Conservation (phyloP, 1,284 basidiomycete species). For the Mycosarcoma maydis region DNA sequence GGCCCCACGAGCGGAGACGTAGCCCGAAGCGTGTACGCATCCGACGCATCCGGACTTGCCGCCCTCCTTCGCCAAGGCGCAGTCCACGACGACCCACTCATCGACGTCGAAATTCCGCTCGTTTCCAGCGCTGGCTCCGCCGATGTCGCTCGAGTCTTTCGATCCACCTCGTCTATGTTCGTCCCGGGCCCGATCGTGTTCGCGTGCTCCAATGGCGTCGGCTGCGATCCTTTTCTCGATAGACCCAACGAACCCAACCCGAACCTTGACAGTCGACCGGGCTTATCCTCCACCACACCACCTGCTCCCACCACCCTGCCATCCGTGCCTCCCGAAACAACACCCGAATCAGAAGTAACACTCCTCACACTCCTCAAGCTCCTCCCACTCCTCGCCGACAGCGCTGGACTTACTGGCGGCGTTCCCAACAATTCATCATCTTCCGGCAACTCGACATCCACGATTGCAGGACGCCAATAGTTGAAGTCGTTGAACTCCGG, state of each 20-base stretch:
- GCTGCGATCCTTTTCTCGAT: slow-evolving; percentile 13
- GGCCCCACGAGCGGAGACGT: slow-evolving; percentile 53
- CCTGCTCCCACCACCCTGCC: slow-evolving; percentile 3
- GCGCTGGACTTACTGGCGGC: slow-evolving; percentile 79
- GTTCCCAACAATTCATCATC: slow-evolving; percentile 77
- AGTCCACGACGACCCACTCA: slow-evolving; percentile 32
- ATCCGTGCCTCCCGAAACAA: too few species aligned
- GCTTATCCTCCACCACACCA: slow-evolving; percentile 16
- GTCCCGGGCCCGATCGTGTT: slow-evolving; percentile 13
- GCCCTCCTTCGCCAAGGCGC: slow-evolving; percentile 50
- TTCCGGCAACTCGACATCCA: slow-evolving; percentile 77
- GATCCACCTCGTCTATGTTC: background rate
- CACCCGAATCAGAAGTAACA: slow-evolving; percentile 36
- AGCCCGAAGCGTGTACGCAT: slow-evolving; percentile 8
- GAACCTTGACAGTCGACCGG: slow-evolving; percentile 43
- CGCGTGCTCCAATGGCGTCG: slow-evolving; percentile 6
- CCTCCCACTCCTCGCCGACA: slow-evolving; percentile 85
- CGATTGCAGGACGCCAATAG: slow-evolving; percentile 82
- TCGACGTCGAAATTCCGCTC: background rate
- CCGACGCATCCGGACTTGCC: slow-evolving; percentile 19
- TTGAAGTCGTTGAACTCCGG: slow-evolving; percentile 97
- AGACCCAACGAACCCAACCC: slow-evolving; percentile 51
- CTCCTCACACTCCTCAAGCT: slow-evolving; percentile 29
- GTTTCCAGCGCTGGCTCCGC: slow-evolving; percentile 27
- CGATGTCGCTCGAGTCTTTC: slow-evolving; percentile 10